Evolutionary conservation across 768 basidiomycete species (phyloP).

Genomic region (Dentipellis sp.): DNA sequence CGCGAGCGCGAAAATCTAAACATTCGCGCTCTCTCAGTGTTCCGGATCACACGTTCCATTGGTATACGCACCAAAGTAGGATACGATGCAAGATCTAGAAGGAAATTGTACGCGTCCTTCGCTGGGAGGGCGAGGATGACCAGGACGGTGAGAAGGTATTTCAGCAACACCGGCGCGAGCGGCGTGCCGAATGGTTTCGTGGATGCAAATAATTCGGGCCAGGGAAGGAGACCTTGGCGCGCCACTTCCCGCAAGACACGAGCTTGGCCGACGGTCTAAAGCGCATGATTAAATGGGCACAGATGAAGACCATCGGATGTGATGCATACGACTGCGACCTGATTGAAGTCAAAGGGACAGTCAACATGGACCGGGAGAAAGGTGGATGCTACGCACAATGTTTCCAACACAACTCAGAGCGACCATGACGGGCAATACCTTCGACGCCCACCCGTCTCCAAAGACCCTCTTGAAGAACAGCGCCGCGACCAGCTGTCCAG

Average conservation of each 20-base stretch:
- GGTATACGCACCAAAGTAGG: slow-evolving; percentile 24
- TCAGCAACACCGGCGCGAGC: slow-evolving; percentile 29
- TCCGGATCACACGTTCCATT: background rate
- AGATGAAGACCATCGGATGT: background rate
- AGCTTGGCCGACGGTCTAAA: slow-evolving; percentile 29
- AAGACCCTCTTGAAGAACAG: slow-evolving; percentile 44
- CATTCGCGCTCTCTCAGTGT: slow-evolving; percentile 1
- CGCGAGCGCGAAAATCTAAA: slow-evolving; percentile 19
- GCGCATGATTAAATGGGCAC: background rate
- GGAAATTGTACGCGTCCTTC: slow-evolving; percentile 27
- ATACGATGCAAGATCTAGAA: slow-evolving; percentile 31
- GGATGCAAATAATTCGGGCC: slow-evolving; percentile 36
- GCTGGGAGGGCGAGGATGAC: slow-evolving; percentile 31
- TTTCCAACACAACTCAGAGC: slow-evolving; percentile 13
- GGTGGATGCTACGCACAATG: slow-evolving; percentile 27
- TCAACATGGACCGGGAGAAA: slow-evolving; percentile 29
- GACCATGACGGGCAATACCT: slow-evolving; percentile 10
- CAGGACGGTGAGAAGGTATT: slow-evolving; percentile 29
- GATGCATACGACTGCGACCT: slow-evolving; percentile 15
- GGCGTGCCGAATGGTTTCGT: slow-evolving; percentile 43
- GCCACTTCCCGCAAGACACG: slow-evolving; percentile 42
- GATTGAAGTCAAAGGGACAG: slow-evolving; percentile 11
- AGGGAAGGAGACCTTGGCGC: slow-evolving; percentile 45
- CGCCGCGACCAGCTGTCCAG: slow-evolving; percentile 36
- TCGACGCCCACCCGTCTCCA: slow-evolving; percentile 24